Base-by-base conservation (phyloP, 2,329 filamentous ascomycete species). In the Colletotrichum cuscutae region DNA sequence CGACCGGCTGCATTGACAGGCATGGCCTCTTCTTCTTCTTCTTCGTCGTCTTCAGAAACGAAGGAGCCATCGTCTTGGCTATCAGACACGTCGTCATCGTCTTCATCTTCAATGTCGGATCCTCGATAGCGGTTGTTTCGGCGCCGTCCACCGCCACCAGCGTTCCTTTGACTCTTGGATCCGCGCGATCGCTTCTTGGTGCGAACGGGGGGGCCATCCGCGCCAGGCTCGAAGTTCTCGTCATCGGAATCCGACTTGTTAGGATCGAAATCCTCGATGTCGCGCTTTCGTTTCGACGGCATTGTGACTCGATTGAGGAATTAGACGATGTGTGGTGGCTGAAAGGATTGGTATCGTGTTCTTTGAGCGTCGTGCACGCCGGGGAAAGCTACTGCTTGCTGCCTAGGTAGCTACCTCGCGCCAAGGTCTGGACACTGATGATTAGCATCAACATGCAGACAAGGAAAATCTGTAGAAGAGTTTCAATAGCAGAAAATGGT, bases 191-290 rank as follows among this genome's bases (percentile, higher is more conserved):
- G 80, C 75, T 84, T 85, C 73, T 79, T 80, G 61, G 73, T 76
- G 71, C 83, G 83, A 15, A 82, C 82, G 19, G 86, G 82, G 35
- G 83, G 82, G 30, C 82, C 84, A 76, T 87, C 85, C 26, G 80
- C 78, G 19, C 81, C 79, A 19, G 90, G 90, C 71, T 91, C 88
- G 77, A 92, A 93, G 79, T 91, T 91, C 75, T 90, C 89, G 78
- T 93, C 91, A 62, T 90, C 88, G 2, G 91, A 85, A 76, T 93
- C 91, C 63, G 91, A 92, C 78, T 90, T 88, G 79, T 92, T 92
- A 3, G 89, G 89, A 80, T 93, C 91, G 76, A 92, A 92, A 67
- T 86, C 85, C 75, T 90, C 87, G 68, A 90, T 81, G 71, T 85
- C 85, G 75, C 87, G 84, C 85, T 91, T 92, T 66, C 90, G 84